Evolutionary conservation across 768 basidiomycete species (phyloP).

Genomic region (Phanerodontia chrysosporium): DNA sequence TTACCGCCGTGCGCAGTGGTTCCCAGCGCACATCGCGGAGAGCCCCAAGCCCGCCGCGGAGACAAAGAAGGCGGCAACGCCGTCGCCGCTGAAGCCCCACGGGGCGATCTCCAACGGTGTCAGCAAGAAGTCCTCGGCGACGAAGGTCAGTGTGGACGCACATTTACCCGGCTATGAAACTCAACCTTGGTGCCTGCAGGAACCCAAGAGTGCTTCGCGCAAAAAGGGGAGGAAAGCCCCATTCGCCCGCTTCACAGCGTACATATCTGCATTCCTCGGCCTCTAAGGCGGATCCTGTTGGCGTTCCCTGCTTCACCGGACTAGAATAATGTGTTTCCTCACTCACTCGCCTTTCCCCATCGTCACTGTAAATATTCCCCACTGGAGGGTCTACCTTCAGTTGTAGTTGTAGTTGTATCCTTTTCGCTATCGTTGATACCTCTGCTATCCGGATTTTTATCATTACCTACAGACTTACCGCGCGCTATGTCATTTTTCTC

Average conservation of each 20-base stretch:
- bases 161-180: neutral
- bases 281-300: slow-evolving; percentile 7
- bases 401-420: neutral
- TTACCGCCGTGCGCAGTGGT: slow-evolving; percentile 27
- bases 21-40: slow-evolving; percentile 26
- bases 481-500: neutral
- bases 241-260: slow-evolving; percentile 23
- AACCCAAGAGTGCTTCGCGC: neutral
- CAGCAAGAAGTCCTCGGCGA: neutral
- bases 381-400: neutral
- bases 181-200: neutral
- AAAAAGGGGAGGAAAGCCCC: slow-evolving; percentile 21
- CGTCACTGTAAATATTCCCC: neutral
- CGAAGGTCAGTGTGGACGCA: neutral
- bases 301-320: neutral
- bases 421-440: neutral
- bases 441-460: neutral
- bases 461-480: neutral
- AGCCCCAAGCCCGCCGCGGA: neutral
- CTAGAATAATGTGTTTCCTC: neutral
- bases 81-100: neutral
- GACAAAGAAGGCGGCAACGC: neutral
- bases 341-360: neutral
- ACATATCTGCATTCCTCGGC: slow-evolving; percentile 25
- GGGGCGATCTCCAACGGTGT: slow-evolving; percentile 1